These are phyloP conservation scores for Aleurites moluccanus DNA, from an alignment of 441 rosid species.

Conservation along the genomic window DNA sequence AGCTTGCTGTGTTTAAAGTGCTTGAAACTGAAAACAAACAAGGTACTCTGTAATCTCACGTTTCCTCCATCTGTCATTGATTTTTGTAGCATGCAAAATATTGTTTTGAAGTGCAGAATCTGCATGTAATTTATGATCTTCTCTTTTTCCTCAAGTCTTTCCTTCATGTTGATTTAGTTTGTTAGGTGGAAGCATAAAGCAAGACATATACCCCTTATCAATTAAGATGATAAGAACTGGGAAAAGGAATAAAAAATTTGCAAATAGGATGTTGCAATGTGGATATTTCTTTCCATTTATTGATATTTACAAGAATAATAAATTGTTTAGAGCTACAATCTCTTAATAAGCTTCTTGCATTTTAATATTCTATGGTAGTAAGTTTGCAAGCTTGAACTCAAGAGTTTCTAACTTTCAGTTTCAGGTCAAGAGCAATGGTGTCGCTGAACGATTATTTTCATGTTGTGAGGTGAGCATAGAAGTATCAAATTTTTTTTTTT, in stretches of 20 bases:
- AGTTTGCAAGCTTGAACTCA: constrained; percentile 22
- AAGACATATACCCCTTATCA: neutral
- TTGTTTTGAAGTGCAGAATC: neutral
- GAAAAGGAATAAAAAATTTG: neutral
- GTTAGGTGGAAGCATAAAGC: neutral
- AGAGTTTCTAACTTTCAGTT: constrained; percentile 40
- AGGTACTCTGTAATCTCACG: constrained; percentile 41
- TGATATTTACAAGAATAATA: neutral
- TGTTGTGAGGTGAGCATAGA: constrained; percentile 81
- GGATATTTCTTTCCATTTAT: too few species aligned
- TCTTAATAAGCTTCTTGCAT: constrained; percentile 1
- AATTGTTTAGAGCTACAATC: neutral
- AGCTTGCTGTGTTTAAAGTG: constrained; percentile 87
- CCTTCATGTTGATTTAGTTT: neutral
- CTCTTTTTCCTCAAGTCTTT: constrained; percentile 2
- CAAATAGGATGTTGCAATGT: neutral
- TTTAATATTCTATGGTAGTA: neutral
- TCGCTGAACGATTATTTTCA: constrained; percentile 67
- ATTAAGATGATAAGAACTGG: neutral
- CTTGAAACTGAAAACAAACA: constrained; percentile 65
- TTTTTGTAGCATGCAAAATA: neutral
- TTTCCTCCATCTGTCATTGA: neutral
- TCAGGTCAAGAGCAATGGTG: constrained; percentile 53
- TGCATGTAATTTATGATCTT: neutral
- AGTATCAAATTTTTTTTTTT: neutral